Percentiles rank a stretch among this genome's conserved stretches.
phyloP scores from a whole-genome alignment of 345 rosid species.

The Iberis pinnata region DNA sequence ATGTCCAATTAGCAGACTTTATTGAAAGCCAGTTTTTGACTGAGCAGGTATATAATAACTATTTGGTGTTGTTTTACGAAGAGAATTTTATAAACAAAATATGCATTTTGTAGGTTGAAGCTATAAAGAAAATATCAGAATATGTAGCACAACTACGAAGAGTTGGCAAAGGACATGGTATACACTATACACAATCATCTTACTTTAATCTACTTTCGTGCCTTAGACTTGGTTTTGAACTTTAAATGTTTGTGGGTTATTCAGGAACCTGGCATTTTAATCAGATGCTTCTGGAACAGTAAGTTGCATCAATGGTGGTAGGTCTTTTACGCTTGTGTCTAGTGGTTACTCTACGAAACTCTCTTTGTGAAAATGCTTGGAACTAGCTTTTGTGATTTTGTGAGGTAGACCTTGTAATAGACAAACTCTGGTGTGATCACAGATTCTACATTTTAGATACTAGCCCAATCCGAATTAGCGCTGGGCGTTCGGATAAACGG shows the following conservation, averaged over 20 bases:
- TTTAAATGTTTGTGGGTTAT: slow-evolving; percentile 3
- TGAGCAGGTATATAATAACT: slow-evolving; percentile 70
- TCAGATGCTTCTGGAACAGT: slow-evolving; percentile 69
- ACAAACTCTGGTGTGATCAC: too few relatives aligned
- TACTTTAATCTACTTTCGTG: not conserved
- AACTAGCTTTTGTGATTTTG: not conserved
- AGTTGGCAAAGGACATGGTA: slow-evolving; percentile 85
- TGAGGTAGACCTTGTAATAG: too few relatives aligned
- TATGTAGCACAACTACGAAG: slow-evolving; percentile 56
- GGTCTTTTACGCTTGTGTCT: not conserved
- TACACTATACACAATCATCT: not conserved
- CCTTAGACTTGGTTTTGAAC: not conserved
- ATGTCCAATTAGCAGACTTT: slow-evolving; percentile 67
- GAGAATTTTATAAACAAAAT: not conserved
- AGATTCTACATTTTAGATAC: too few relatives aligned
- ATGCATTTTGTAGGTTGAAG: slow-evolving; percentile 50
- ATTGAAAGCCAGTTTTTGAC: slow-evolving; percentile 57
- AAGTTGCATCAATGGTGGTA: slow-evolving; percentile 13
- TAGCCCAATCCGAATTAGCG: too few relatives aligned
- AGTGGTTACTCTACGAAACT: not conserved
- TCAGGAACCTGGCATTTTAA: slow-evolving; percentile 94
- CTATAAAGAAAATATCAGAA: slow-evolving; percentile 56
- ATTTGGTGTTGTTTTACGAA: not conserved
- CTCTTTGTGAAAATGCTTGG: not conserved
- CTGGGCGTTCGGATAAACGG: too few relatives aligned